Conservation (phyloP, 169 alveolate genomes). For the Cryptosporidium sp. region DNA sequence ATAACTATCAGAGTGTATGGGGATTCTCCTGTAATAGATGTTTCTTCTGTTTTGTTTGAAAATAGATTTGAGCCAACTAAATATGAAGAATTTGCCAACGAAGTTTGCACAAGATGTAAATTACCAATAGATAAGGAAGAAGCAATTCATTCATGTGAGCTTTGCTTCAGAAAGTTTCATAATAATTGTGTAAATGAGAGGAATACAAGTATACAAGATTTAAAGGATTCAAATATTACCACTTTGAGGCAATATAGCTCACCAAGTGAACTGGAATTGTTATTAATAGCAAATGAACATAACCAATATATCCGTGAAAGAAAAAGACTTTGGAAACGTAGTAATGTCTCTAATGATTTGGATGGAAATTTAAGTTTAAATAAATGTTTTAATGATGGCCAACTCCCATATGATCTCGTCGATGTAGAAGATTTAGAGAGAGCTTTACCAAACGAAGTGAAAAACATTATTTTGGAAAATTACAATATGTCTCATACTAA, state of each 20-base stretch:
- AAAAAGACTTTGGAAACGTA: conserved; percentile 1
- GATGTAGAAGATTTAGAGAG: conserved; percentile 52
- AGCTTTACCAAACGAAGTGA: conserved; percentile 36
- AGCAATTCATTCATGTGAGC: background rate
- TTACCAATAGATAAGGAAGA: background rate
- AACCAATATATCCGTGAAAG: conserved; percentile 21
- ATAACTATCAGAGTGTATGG: conserved; percentile 43
- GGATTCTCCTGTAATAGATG: background rate
- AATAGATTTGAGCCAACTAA: background rate
- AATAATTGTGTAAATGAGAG: conserved; percentile 1
- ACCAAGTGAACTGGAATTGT: conserved; percentile 8
- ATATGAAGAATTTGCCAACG: background rate
- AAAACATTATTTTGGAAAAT: conserved; percentile 43
- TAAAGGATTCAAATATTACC: conserved; percentile 16
- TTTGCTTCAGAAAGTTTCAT: conserved; percentile 20
- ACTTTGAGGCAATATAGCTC: background rate
- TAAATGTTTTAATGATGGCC: background rate
- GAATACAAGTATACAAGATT: conserved; percentile 21
- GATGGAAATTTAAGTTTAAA: background rate
- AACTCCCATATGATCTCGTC: conserved; percentile 42
- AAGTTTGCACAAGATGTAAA: conserved; percentile 27
- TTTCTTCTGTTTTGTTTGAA: background rate
- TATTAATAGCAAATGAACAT: conserved; percentile 25
- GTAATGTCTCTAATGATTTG: background rate
- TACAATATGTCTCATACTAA: conserved; percentile 30